Conservation (phyloP, 352 stramenopile species). For the Phytophthora syringae region DNA sequence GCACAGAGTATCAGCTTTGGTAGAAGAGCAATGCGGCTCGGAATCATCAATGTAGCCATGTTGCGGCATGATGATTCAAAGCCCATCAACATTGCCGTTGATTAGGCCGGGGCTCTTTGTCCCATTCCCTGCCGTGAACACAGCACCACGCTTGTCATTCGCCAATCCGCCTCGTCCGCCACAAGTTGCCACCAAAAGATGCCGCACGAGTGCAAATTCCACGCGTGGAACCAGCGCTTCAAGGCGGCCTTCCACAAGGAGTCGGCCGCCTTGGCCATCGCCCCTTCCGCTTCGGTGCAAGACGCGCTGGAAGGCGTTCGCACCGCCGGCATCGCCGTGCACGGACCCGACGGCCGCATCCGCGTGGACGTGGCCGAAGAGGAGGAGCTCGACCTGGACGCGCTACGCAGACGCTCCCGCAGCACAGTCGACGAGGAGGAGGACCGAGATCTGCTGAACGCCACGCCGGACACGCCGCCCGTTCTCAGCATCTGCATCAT, state of each 20-base stretch:
- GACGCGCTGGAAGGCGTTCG: constrained; percentile 24
- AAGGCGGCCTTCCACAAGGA: constrained; percentile 25
- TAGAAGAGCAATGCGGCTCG: neutral
- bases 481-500: constrained; percentile 82
- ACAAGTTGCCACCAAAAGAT: constrained; percentile 6
- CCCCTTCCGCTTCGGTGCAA: constrained; percentile 1
- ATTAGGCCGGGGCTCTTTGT: neutral
- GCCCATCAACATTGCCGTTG: too few relatives aligned
- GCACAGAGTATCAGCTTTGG: constrained; percentile 12
- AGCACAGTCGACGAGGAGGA: constrained; percentile 19
- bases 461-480: constrained; percentile 4
- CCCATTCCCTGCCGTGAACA: constrained; percentile 4
- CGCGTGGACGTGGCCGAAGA: constrained; percentile 34
- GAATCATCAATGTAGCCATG: too few relatives aligned
- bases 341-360: constrained; percentile 35
- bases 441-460: too few relatives aligned
- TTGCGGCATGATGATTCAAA: too few relatives aligned
- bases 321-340: constrained; percentile 35
- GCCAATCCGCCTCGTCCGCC: neutral
- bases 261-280: constrained; percentile 8
- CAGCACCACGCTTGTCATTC: constrained; percentile 11
- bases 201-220: constrained; percentile 33
- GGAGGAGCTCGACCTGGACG: constrained; percentile 39
- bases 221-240: constrained; percentile 38
- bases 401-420: constrained; percentile 14